Evolutionary conservation across 441 rosid genomes (phyloP), one percentile per base, ranked within the genome.

Genomic region (Breynia disticha): DNA sequence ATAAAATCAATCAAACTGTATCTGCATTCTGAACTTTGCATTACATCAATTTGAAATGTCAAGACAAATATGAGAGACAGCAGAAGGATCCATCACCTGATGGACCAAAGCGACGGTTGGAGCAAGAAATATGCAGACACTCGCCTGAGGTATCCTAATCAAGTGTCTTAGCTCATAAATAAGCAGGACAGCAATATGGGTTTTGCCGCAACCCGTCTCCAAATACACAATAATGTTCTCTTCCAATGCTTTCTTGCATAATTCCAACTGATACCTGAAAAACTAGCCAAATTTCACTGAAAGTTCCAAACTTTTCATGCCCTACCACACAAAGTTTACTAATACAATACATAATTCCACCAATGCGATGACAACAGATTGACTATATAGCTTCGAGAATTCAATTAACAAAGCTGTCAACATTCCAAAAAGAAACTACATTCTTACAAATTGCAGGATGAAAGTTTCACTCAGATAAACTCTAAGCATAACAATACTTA

Each of bases 141-240:
- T 81, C 65, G 66, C 79, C 59, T 61, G 79, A 16, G 98, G 98
- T 48, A 72, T 79, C 69, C 80, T 71, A 54, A 93, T 72, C 80
- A 86, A 71, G 61, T 81, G 79, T 43, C 77, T 79, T 51, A 84
- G 61, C 72, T 81, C 97, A 42, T 86, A 65, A 16, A 93, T 93
- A 63, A 93, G 84, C 74, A 93, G 78, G 59, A 88, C 91, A 4
- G 98, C 95, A 50, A 93, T 88, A 68, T 88, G 98, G 19, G 98
- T 93, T 78, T 93, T 93, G 60, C 98, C 98, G 69, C 87, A 81
- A 55, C 98, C 98, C 14, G 97, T 93, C 64, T 76, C 97, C 70
- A 93, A 49, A 69, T 75, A 88, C 12, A 93, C 97, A 44, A 93
- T 82, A 50, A 81, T 62, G 56, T 91, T 88, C 78, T 82, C 95